These are phyloP conservation scores for Phaeoacremonium minimum DNA, from an alignment of 2,329 filamentous ascomycete species.

Conservation along the genomic window DNA sequence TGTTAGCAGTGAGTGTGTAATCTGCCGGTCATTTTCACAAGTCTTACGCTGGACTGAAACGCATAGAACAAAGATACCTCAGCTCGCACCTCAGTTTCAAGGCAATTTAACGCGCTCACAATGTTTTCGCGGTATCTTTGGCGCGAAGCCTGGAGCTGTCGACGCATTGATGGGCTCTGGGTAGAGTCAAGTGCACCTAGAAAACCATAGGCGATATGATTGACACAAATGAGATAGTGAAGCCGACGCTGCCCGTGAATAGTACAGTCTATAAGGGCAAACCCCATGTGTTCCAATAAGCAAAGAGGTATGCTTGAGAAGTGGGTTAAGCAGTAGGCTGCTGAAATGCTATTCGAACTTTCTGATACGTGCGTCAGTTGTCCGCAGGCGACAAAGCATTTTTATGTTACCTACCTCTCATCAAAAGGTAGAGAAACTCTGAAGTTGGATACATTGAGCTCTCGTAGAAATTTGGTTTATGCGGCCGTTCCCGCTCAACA, in stretches of 20 bases:
- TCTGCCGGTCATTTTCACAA: no score
- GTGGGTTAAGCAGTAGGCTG: not conserved
- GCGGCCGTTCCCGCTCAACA: not conserved
- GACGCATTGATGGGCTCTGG: not conserved
- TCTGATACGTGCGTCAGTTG: not conserved
- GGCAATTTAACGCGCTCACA: not conserved
- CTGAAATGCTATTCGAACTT: not conserved
- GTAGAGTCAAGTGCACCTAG: not conserved
- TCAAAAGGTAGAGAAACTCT: not conserved
- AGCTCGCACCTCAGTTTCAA: not conserved
- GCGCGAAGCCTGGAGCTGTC: not conserved
- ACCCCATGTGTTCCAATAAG: not conserved
- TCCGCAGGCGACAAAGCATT: not conserved
- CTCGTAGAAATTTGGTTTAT: not conserved
- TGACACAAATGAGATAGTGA: not conserved
- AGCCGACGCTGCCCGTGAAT: not conserved
- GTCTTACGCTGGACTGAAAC: not conserved
- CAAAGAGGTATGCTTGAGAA: not conserved
- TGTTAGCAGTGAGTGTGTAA: no score
- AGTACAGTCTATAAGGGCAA: not conserved
- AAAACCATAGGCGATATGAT: not conserved
- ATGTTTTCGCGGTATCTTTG: not conserved
- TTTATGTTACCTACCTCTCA: not conserved
- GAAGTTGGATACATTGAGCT: not conserved
- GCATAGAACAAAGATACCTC: not conserved